phyloP scores from a whole-genome alignment of 1,284 basidiomycete genomes.

The Trichosporon sp. region DNA sequence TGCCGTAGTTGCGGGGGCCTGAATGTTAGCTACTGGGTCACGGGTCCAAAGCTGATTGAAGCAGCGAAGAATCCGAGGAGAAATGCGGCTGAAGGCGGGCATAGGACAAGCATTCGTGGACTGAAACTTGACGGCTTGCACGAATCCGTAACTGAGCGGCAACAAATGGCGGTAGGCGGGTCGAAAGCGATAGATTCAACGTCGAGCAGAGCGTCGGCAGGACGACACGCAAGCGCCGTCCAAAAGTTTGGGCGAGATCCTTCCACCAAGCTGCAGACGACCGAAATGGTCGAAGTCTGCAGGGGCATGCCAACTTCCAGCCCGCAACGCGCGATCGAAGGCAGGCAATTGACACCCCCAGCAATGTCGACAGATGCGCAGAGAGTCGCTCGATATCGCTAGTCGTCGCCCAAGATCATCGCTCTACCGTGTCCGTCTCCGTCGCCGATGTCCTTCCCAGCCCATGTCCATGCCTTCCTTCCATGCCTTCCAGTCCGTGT shows the following conservation, averaged over 20 bases:
- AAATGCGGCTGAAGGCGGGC: background rate
- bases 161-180: background rate
- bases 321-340: background rate
- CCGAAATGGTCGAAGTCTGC: background rate
- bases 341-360: too few relatives aligned
- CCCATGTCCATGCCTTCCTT: background rate
- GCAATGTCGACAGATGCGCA: background rate
- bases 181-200: background rate
- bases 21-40: conserved; percentile 10
- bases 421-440: background rate
- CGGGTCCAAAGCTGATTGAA: background rate
- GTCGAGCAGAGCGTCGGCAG: background rate
- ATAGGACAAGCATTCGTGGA: background rate
- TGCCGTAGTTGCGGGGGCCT: conserved; percentile 85
- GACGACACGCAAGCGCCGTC: background rate
- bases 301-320: background rate
- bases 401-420: background rate
- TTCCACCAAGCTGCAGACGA: background rate
- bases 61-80: background rate
- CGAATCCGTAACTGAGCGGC: background rate
- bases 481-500: background rate
- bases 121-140: background rate
- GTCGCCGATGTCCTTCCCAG: background rate
- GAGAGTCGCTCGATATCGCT: background rate
- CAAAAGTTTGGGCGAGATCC: background rate